Base-by-base conservation (phyloP, 768 basidiomycete species). In the Udeniomyces megalosporus region DNA sequence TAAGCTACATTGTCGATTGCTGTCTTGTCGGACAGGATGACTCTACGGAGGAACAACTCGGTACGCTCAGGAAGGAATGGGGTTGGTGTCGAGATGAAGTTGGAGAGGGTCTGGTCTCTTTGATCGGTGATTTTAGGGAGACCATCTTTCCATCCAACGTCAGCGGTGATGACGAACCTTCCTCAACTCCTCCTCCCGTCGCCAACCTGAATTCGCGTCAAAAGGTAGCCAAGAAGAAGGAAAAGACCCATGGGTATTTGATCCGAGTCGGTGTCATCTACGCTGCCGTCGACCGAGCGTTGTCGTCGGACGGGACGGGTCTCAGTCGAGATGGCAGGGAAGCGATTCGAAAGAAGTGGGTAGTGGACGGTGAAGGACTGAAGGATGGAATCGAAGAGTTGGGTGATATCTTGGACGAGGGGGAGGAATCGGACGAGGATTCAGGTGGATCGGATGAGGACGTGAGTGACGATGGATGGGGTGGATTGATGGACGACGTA, bases 391-490 rank as follows among this genome's bases (percentile, higher is more conserved):
- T 56, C 55, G 26, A 24, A 12, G 62, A 63, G 55, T 34, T 38
- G 38, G 35, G 22, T 38, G 62, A 63, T 45, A 58, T 63, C 22
- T 17, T 48, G 8, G 56, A 58, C n/a, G 48, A 57, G n/a, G 51
- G 54, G 29, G 42, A 24, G 10, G 50, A 42, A 28, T 20, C 24
- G 48, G 52, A 34, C 3, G 28, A 46, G 10, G 48, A 49, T 20
- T 32, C 10, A 31, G 34, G 32, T 32, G 61, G 46, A 17, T 55
- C n/a, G 12, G 54, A 49, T 48, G 58, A 50, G 2, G 31, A n/a
- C 24, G 58, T 20, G 4, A 50, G 47, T 48, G 58, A 59, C 20
- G 62, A 63, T 32, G 62, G 54, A 24, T 63, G 62, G 62, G 55
- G 44, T 6, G 35, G 35, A 12, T 32, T 63, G 49, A 56, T 63